A percentile compares a stretch with the other conserved stretches of the same genome.
These are phyloP conservation scores for Solanum corneliomulleri DNA, from an alignment of 257 asterid genomes.

Conservation along the genomic window DNA sequence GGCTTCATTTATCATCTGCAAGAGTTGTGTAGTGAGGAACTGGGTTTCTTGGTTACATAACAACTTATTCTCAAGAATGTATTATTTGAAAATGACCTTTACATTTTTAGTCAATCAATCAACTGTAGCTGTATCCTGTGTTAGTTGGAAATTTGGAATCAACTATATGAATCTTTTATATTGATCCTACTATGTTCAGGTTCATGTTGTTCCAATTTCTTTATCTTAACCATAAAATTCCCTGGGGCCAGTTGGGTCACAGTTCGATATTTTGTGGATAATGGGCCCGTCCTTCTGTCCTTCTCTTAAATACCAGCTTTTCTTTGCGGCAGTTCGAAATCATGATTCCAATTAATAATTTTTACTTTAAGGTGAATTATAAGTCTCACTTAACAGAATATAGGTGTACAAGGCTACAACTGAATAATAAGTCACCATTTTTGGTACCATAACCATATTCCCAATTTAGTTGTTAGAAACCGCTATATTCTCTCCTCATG, in stretches of 20 bases:
- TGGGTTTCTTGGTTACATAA: not conserved
- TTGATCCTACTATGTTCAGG: not conserved
- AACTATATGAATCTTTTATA: not conserved
- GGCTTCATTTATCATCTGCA: not conserved
- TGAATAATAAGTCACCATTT: not conserved
- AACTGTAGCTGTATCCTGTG: not conserved
- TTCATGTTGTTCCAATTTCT: not conserved
- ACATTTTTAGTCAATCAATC: not conserved
- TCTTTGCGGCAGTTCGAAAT: not conserved
- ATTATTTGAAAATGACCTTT: not conserved
- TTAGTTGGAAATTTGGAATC: not conserved
- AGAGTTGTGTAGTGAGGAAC: not conserved
- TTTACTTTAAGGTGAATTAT: not conserved
- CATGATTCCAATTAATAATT: not conserved
- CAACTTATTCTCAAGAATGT: not conserved
- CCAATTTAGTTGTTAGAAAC: not conserved
- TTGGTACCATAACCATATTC: not conserved
- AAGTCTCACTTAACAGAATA: not conserved
- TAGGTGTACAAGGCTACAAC: not conserved
- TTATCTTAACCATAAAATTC: not conserved
- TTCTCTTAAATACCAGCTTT: not conserved
- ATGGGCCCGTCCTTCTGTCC: not conserved
- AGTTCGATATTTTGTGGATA: not conserved
- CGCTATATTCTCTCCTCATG: not conserved
- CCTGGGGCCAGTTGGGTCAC: not conserved